Evolutionary conservation across 1,284 basidiomycete genomes (phyloP), one percentile per base, ranked within the genome.

Genomic region (Leccinum cinnamomeum): DNA sequence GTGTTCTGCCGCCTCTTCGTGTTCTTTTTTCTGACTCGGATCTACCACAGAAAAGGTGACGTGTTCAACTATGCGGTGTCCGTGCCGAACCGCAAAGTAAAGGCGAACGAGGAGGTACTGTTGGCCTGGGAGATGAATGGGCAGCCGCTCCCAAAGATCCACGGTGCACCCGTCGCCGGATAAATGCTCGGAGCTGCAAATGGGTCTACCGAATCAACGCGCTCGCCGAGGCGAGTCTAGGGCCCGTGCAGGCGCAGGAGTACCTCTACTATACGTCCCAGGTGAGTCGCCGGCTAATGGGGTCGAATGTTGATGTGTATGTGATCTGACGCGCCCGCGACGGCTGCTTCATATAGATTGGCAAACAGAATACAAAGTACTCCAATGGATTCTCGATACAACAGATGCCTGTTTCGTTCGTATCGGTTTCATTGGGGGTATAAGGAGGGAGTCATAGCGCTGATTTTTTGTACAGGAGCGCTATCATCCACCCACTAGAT

Each of bases 71-170:
- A 85, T 63, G 82, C 82, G 7, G 83, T 84, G 16, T 84, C 82
- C 7, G 81, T 82, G 2, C 83, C 83, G 0, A 81, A 73, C 68
- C 80, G 83, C 64, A 85, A 85, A 65, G 82, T 84, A 30, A 76
- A 78, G 12, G 70, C 72, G 56, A 78, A 75, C 67, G 81, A 85
- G 61, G 83, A 85, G 64, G 83, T 85, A 2, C 68, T 86, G 10
- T 79, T 87, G 48, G 84, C 84, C 0, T 84, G 81, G 79, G 82
- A 84, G 73, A 85, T 85, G 84, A 86, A 86, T 65, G 83, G 81
- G 20, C n/a, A 66, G 3, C 30, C 80, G 1, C 76, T 87, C 18
- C 81, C 82, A 10, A 81, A 81, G 68, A 81, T 81, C 10, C 85
- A 86, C 60, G 84, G 85, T 16, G 79, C 72, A 23, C 85, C 85